Evolutionary conservation across 2,329 filamentous ascomycete species (phyloP).

Genomic region (Pseudopyricularia javanii): DNA sequence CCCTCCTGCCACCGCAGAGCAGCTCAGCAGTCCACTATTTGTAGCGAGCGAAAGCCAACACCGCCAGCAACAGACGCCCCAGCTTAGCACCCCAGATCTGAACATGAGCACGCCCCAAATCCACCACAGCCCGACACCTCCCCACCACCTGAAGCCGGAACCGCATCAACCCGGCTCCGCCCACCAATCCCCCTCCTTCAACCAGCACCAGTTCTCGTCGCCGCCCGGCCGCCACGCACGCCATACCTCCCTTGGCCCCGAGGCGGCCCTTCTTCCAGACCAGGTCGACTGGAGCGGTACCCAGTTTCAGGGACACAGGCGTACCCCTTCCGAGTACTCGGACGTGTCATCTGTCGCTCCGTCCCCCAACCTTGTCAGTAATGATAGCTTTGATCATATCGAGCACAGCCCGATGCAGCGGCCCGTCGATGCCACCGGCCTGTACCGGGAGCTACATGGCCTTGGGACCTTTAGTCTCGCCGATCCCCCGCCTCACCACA

Average conservation of each 20-base stretch:
- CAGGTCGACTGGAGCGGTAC: conserved; percentile 40
- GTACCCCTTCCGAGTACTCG: conserved; percentile 81
- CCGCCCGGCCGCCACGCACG: conserved; percentile 36
- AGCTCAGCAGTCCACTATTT: conserved; percentile 52
- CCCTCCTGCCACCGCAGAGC: conserved; percentile 39
- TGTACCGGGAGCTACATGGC: conserved; percentile 68
- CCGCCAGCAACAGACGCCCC: conserved; percentile 6
- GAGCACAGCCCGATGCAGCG: conserved; percentile 67
- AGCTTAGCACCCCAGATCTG: conserved; percentile 32
- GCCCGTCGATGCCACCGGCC: conserved; percentile 52
- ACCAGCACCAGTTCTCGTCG: conserved; percentile 41
- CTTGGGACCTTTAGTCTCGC: conserved; percentile 74
- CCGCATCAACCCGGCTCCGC: conserved; percentile 29
- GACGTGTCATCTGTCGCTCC: conserved; percentile 72
- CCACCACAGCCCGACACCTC: conserved; percentile 43
- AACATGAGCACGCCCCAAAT: conserved; percentile 43
- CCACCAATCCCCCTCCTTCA: conserved; percentile 45
- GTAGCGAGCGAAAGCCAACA: conserved; percentile 33
- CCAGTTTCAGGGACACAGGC: conserved; percentile 69
- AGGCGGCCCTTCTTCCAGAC: conserved; percentile 41
- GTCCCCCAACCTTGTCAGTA: conserved; percentile 68
- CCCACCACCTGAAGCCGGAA: conserved; percentile 40
- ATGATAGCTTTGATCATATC: conserved; percentile 63
- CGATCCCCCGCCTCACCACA: conserved; percentile 53
- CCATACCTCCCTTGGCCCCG: conserved; percentile 43